phyloP scores from a whole-genome alignment of 129 eudicot species.

The Cynara cardunculus region DNA sequence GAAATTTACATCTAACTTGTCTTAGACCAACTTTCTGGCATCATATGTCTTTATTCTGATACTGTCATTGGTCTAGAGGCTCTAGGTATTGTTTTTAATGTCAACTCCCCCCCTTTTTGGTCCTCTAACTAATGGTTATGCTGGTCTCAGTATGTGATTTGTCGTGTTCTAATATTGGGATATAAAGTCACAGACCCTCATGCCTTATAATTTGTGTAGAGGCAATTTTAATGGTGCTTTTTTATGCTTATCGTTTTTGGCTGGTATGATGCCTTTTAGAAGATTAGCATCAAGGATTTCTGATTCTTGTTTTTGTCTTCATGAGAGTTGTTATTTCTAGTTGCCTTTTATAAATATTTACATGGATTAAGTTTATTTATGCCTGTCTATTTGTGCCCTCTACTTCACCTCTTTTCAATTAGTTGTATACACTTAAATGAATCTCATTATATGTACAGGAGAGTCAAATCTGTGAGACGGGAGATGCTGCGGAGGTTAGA shows the following conservation, averaged over 20 bases:
- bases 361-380: background rate
- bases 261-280: background rate
- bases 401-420: background rate
- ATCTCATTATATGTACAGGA: constrained; percentile 46
- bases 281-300: background rate
- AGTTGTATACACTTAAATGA: background rate
- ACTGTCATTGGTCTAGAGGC: too few relatives aligned
- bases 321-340: background rate
- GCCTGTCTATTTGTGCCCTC: background rate
- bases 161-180: background rate
- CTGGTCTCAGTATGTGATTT: background rate
- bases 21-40: background rate
- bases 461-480: constrained; percentile 77
- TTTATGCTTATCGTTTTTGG: background rate
- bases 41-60: background rate
- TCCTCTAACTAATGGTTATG: background rate
- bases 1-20: background rate
- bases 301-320: background rate
- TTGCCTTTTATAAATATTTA: background rate
- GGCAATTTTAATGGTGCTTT: background rate
- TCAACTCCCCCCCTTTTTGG: too few relatives aligned
- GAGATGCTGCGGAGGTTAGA: constrained; percentile 70
- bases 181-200: background rate
- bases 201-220: background rate
- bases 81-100: too few relatives aligned